Evolutionary conservation across 805 yeast species (phyloP).

Genomic region (Suhomyces sp.): DNA sequence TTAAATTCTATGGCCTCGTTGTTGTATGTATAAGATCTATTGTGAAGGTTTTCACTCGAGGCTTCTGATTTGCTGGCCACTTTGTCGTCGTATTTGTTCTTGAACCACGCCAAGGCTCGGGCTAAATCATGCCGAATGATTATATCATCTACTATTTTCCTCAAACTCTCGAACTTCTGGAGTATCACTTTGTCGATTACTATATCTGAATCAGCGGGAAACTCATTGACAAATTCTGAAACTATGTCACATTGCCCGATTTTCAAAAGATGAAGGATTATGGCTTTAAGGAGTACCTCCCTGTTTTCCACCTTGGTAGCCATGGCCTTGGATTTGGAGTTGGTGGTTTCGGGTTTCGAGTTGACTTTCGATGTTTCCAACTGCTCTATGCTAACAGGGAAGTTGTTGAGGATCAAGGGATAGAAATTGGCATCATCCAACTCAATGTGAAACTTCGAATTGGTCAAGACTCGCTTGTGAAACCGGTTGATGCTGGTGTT

Average conservation of each 20-base stretch:
- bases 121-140: slow-evolving; percentile 29
- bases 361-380: neutral
- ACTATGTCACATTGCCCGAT: slow-evolving; percentile 39
- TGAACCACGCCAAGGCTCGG: slow-evolving; percentile 34
- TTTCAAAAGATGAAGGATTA: slow-evolving; percentile 37
- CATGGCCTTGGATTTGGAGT: neutral
- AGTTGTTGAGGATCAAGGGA: slow-evolving; percentile 30
- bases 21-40: slow-evolving; percentile 2
- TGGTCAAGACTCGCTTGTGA: slow-evolving; percentile 29
- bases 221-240: slow-evolving; percentile 25
- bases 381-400: slow-evolving; percentile 16
- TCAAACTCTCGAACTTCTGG: slow-evolving; percentile 25
- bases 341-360: neutral
- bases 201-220: slow-evolving; percentile 14
- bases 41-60: neutral
- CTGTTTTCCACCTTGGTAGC: slow-evolving; percentile 23
- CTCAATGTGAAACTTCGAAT: slow-evolving; percentile 27
- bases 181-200: slow-evolving; percentile 23
- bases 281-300: slow-evolving; percentile 33
- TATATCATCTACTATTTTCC: slow-evolving; percentile 35
- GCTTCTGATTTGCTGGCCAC: slow-evolving; percentile 1
- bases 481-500: slow-evolving; percentile 34
- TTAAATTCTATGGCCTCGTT: slow-evolving; percentile 34
- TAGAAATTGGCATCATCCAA: slow-evolving; percentile 43
- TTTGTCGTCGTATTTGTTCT: slow-evolving; percentile 18